Conservation (phyloP, 2,329 filamentous ascomycete genomes). For the Hymenoscyphus linearis region DNA sequence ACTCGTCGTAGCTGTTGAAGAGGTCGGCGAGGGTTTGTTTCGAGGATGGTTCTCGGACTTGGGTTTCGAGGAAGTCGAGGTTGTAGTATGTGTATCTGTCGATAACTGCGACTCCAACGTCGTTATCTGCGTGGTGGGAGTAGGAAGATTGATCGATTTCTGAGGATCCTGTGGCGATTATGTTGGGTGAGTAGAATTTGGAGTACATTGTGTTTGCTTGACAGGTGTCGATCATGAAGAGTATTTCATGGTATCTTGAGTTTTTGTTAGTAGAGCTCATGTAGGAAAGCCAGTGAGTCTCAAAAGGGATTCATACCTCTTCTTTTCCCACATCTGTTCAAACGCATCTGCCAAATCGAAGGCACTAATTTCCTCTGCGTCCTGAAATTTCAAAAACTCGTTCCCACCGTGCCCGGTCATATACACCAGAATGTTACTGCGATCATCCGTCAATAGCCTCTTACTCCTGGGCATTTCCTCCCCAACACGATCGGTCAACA, state of each 20-base stretch:
- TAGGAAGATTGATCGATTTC: conserved; percentile 96
- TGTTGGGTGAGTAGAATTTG: conserved; percentile 96
- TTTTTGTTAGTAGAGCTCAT: conserved; percentile 6
- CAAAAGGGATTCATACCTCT: conserved; percentile 52
- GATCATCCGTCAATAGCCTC: conserved; percentile 85
- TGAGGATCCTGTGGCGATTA: conserved; percentile 94
- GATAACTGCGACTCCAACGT: conserved; percentile 96
- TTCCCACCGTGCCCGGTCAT: conserved; percentile 99
- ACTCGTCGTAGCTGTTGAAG: conserved; percentile 92
- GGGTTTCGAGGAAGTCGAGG: conserved; percentile 88
- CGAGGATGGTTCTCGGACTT: conserved; percentile 78
- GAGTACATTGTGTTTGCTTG: conserved; percentile 99
- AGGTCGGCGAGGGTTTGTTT: conserved; percentile 89
- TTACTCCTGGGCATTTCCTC: conserved; percentile 95
- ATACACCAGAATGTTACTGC: conserved; percentile 95
- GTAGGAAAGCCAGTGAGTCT: not conserved
- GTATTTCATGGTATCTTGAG: conserved; percentile 80
- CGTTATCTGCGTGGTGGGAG: conserved; percentile 95
- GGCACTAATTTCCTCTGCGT: conserved; percentile 93
- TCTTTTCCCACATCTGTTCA: conserved; percentile 99
- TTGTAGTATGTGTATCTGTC: conserved; percentile 99
- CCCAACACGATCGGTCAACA: conserved; percentile 89
- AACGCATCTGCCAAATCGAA: conserved; percentile 97
- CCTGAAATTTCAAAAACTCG: conserved; percentile 97
- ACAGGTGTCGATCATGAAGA: conserved; percentile 99